Evolutionary conservation across 202 grass and related monocot genomes (phyloP).

Genomic region (Elaeis oleifera): DNA sequence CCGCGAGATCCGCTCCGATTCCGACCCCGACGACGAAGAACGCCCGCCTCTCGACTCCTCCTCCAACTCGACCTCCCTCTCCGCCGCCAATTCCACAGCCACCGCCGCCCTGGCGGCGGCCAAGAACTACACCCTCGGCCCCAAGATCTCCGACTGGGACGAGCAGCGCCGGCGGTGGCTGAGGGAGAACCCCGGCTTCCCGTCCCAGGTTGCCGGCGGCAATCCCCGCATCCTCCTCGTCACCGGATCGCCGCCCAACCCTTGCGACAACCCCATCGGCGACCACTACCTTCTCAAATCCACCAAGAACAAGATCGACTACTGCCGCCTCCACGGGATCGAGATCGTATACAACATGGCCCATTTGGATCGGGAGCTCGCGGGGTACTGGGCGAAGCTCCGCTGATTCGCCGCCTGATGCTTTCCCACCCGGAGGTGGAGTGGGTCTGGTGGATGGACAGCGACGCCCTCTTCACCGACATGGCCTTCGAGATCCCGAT

Average conservation of each 20-base stretch:
- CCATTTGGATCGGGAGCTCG: conserved; percentile 74
- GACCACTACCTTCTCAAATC: conserved; percentile 96
- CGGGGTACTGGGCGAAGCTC: conserved; percentile 89
- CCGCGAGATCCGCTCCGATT: conserved; percentile 80
- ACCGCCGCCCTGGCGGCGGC: neutral
- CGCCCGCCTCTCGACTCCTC: neutral
- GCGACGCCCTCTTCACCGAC: conserved; percentile 92
- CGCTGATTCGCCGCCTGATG: conserved; percentile 79
- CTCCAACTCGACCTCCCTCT: conserved; percentile 23
- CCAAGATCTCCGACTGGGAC: conserved; percentile 77
- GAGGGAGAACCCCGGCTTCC: conserved; percentile 50
- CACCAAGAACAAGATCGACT: conserved; percentile 96
- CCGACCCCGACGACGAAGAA: conserved; percentile 40
- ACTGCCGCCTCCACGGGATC: conserved; percentile 84
- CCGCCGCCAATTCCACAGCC: conserved; percentile 16
- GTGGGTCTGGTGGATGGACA: conserved; percentile 99
- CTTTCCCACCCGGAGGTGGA: conserved; percentile 88
- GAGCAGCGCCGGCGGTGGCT: conserved; percentile 63
- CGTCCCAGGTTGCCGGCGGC: conserved; percentile 29
- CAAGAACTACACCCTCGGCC: conserved; percentile 49
- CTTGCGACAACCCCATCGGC: conserved; percentile 83
- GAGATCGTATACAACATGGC: conserved; percentile 92
- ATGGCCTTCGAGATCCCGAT: conserved; percentile 94
- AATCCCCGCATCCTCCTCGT: conserved; percentile 74
- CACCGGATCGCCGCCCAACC: conserved; percentile 85